Conservation (phyloP, 2,329 filamentous ascomycete species). For the Aureobasidium leucospermi region DNA sequence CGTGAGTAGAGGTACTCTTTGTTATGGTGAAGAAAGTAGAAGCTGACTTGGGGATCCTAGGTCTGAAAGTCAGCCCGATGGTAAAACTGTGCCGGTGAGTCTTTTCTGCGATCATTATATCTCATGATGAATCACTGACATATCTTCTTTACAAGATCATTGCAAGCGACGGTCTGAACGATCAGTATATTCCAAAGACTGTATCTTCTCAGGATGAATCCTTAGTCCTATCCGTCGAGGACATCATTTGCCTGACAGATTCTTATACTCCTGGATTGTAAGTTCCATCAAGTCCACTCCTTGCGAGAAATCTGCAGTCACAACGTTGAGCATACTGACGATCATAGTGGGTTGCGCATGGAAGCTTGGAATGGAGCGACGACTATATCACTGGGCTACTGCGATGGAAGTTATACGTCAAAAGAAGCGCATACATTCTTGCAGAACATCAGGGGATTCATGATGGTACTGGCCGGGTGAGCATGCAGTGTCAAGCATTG, state of each 20-base stretch:
- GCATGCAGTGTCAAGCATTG: too few relatives aligned
- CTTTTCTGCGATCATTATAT: background rate
- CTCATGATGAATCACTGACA: background rate
- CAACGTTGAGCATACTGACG: background rate
- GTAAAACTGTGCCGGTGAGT: background rate
- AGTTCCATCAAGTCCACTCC: background rate
- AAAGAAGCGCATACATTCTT: background rate
- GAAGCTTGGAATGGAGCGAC: background rate
- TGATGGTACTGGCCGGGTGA: background rate
- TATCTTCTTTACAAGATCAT: background rate
- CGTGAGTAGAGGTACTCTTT: background rate
- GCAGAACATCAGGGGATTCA: background rate
- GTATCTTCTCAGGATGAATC: background rate
- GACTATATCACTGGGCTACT: background rate
- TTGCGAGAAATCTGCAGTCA: background rate
- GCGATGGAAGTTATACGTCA: background rate
- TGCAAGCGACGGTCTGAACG: background rate
- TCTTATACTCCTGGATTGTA: background rate
- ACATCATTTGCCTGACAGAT: background rate
- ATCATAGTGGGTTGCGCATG: background rate
- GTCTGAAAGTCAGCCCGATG: background rate
- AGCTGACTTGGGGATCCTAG: background rate
- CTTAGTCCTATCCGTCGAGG: background rate
- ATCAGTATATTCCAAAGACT: background rate
- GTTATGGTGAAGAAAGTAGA: too few relatives aligned